Evolutionary conservation across 805 yeast genomes (phyloP), one percentile per base, ranked within the genome.

Genomic region (Metschnikowia sp.): DNA sequence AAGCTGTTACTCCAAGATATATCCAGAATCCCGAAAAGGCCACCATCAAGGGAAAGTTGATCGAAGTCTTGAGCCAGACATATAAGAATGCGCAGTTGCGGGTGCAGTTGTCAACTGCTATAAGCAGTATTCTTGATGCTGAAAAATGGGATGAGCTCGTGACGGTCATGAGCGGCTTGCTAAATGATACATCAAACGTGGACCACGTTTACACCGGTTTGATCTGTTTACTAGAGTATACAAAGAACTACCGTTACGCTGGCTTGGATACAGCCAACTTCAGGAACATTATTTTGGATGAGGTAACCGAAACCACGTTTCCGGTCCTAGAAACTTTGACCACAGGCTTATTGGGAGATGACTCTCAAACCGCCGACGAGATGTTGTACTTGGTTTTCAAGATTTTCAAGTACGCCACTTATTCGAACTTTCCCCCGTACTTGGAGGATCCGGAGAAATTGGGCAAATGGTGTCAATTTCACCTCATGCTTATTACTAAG

Each of bases 91-190:
- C 54, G 32, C 66, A 62, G 51, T 49, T 84, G 36, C 69, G 78
- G 54, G 77, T 82, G 30, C 88, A 82, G 60, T 64, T 84, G 42
- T 65, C 83, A 13, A 78, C 79, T 29, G 77, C 86, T 0, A 64
- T 85, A 39, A 76, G 81, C 59, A 72, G 69, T 37, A 80, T 84
- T 9, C 62, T 84, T 49, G 65, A 68, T 45, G 64, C 69, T 32
- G 82, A 79, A 19, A 72, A 72, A 47, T 73, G 77, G 77, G 70
- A 66, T 15, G 72, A 66, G 68, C 68, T 44, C 5, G 48, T 46
- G 12, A 41, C 43, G 3, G 47, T 53, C 19, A 53, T 53, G 5
- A 38, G 39, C 10, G 44, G 50, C 33, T 49, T 56, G 44, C 43
- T 53, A 33, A 43, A 45, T 62, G 42, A 62, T 67, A 35, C 77